Evolutionary conservation across 345 rosid genomes (phyloP).

Genomic region (Trapa bicornis): DNA sequence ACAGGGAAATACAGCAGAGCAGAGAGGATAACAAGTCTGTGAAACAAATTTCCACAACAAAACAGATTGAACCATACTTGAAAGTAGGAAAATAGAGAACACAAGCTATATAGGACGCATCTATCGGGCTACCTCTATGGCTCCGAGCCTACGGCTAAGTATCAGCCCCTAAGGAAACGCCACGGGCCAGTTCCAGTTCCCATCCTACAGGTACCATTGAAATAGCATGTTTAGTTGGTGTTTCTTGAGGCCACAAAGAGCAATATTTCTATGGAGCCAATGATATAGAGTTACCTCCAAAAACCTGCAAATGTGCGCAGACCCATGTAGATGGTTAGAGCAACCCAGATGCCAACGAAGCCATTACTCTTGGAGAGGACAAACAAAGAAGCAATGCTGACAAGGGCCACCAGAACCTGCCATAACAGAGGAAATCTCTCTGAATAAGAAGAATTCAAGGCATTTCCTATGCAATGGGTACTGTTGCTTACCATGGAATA

Average conservation of each 20-base stretch:
- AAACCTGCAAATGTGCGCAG: conserved; percentile 69
- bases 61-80: not conserved
- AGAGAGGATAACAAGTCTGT: not conserved
- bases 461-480: not conserved
- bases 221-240: not conserved
- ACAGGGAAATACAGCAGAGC: not conserved
- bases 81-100: not conserved
- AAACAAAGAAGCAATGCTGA: conserved; percentile 46
- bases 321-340: conserved; percentile 75
- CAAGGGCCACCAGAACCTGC: conserved; percentile 55
- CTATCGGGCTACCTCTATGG: not conserved
- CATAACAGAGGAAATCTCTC: not conserved
- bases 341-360: conserved; percentile 76
- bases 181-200: conserved; percentile 94
- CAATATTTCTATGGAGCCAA: too few species aligned
- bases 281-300: conserved; percentile 45
- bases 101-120: too few species aligned
- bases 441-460: not conserved
- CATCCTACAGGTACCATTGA: conserved; percentile 36
- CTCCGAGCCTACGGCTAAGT: not conserved
- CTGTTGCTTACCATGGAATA: conserved; percentile 43
- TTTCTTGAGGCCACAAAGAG: not conserved
- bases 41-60: not conserved
- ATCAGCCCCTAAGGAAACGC: conserved; percentile 44
- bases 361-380: conserved; percentile 52